Percentiles rank a stretch among this genome's conserved stretches.
Evolutionary conservation across 2,329 filamentous ascomycete genomes (phyloP).

Genomic region (Didymella segeticola): DNA sequence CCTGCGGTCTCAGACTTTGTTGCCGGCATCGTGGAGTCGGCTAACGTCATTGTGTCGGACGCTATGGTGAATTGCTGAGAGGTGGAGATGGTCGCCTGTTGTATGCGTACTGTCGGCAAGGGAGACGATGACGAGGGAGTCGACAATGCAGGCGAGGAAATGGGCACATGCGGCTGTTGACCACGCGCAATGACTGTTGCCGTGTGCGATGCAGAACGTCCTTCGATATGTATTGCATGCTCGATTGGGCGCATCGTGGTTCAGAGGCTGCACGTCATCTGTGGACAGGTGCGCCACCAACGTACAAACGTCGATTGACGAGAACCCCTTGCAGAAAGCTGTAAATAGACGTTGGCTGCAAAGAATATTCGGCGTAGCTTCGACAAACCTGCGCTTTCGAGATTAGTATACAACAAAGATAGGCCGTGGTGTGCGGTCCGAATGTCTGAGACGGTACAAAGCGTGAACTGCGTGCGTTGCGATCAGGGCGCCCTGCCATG

Average conservation of each 20-base stretch:
- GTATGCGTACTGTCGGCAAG: constrained; percentile 12
- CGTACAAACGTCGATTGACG: too few relatives aligned
- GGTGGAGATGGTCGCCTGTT: constrained; percentile 15
- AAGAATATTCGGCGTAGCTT: neutral
- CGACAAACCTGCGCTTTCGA: constrained; percentile 1
- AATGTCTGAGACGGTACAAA: neutral
- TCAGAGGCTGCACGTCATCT: constrained; percentile 11
- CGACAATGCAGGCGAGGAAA: too few relatives aligned
- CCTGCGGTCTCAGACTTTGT: neutral
- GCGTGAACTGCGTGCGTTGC: neutral
- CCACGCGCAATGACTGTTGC: neutral
- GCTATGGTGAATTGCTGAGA: constrained; percentile 12
- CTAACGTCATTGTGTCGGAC: neutral
- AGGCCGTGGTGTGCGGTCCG: neutral
- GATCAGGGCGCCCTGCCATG: neutral
- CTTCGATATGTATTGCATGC: constrained; percentile 11
- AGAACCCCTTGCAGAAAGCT: constrained; percentile 8
- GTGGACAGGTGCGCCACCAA: constrained; percentile 10
- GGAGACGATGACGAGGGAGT: constrained; percentile 1
- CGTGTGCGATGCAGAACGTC: constrained; percentile 12
- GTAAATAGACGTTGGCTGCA: constrained; percentile 2
- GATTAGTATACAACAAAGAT: neutral
- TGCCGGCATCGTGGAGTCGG: neutral
- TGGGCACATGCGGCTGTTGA: constrained; percentile 2
- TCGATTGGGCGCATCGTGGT: constrained; percentile 3